Evolutionary conservation across 1,284 basidiomycete genomes (phyloP).

Genomic region (Microbotryum scabiosae): DNA sequence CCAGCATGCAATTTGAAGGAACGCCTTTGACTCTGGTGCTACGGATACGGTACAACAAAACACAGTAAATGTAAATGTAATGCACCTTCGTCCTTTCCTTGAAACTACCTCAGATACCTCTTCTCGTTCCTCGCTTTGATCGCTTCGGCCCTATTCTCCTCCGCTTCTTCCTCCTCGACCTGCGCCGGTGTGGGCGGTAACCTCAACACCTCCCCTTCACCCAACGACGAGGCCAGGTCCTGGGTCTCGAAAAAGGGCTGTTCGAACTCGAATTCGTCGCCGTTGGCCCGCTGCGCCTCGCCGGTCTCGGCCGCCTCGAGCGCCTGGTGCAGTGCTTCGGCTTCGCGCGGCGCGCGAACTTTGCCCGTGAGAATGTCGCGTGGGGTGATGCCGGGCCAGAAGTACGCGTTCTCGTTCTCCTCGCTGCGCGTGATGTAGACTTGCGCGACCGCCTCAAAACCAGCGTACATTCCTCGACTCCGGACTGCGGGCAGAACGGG

Average conservation of each 20-base stretch:
- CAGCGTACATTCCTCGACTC: slow-evolving; percentile 44
- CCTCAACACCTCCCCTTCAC: slow-evolving; percentile 43
- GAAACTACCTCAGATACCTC: slow-evolving; percentile 12
- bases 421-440: slow-evolving; percentile 40
- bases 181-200: slow-evolving; percentile 44
- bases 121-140: slow-evolving; percentile 8
- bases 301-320: slow-evolving; percentile 48
- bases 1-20: background rate
- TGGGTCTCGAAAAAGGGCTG: slow-evolving; percentile 21
- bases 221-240: slow-evolving; percentile 26
- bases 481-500: background rate
- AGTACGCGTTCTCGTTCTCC: slow-evolving; percentile 33
- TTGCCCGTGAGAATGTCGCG: slow-evolving; percentile 42
- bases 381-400: slow-evolving; percentile 43
- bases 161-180: slow-evolving; percentile 39
- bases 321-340: slow-evolving; percentile 42
- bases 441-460: slow-evolving; percentile 45
- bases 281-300: slow-evolving; percentile 43
- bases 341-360: slow-evolving; percentile 44
- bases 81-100: too few species aligned
- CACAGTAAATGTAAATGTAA: too few species aligned
- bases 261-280: slow-evolving; percentile 28
- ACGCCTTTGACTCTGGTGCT: background rate
- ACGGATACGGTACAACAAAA: background rate
- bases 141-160: slow-evolving; percentile 28